Percentiles rank a stretch among this genome's conserved stretches.
phyloP scores from a whole-genome alignment of 768 basidiomycete species.

The Trametes gibbosa region DNA sequence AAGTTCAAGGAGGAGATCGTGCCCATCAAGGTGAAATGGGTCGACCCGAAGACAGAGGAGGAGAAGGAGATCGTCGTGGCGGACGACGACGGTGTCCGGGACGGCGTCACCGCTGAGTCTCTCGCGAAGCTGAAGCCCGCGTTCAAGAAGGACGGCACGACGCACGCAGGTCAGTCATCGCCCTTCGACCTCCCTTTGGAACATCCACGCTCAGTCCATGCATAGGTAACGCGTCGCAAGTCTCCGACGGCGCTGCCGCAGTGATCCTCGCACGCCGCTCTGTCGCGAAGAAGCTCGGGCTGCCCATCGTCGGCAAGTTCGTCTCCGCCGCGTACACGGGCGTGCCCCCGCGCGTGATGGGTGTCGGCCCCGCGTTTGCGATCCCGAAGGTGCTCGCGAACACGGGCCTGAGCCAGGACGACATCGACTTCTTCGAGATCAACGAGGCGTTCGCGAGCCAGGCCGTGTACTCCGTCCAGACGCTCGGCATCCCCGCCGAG shows the following conservation, averaged over 20 bases:
- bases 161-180: slow-evolving; percentile 58
- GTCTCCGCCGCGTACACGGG: slow-evolving; percentile 68
- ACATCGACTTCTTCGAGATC: slow-evolving; percentile 90
- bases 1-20: slow-evolving; percentile 84
- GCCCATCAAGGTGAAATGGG: slow-evolving; percentile 66
- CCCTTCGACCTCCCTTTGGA: not conserved
- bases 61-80: slow-evolving; percentile 68
- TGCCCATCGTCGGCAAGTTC: slow-evolving; percentile 88
- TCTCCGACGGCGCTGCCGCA: slow-evolving; percentile 91
- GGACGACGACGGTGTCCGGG: slow-evolving; percentile 81
- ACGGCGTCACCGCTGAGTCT: slow-evolving; percentile 77
- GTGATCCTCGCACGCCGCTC: slow-evolving; percentile 81
- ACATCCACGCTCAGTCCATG: not conserved
- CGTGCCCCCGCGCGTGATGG: slow-evolving; percentile 87
- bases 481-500: slow-evolving; percentile 64
- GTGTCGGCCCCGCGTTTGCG: slow-evolving; percentile 87
- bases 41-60: slow-evolving; percentile 74
- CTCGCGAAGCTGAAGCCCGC: slow-evolving; percentile 84
- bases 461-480: slow-evolving; percentile 70
- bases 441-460: slow-evolving; percentile 90
- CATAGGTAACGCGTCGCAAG: slow-evolving; percentile 78
- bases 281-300: slow-evolving; percentile 74
- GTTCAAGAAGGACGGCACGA: slow-evolving; percentile 71
- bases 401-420: slow-evolving; percentile 60
- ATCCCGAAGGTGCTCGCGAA: slow-evolving; percentile 73